These are phyloP conservation scores for Wallacemonas sp. DNA, from an alignment of 208 protist genomes.

Conservation along the genomic window DNA sequence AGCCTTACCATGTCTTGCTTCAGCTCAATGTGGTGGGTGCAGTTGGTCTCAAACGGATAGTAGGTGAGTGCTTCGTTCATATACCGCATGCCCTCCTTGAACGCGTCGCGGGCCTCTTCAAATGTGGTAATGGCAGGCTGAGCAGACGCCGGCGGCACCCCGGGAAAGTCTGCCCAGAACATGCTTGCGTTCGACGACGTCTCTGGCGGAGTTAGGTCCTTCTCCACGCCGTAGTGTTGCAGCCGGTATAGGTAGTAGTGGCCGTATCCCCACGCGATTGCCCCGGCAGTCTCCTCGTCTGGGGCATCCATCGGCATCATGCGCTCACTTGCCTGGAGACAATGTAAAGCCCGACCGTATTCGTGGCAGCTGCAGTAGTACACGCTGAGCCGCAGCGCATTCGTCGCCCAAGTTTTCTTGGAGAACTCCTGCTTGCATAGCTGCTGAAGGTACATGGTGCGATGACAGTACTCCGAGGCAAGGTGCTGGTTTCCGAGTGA, in stretches of 20 bases:
- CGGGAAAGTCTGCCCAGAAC: conserved; percentile 78
- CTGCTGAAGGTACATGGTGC: conserved; percentile 84
- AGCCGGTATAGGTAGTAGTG: conserved; percentile 75
- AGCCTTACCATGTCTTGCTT: conserved; percentile 64
- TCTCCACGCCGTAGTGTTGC: conserved; percentile 49
- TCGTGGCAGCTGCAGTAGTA: conserved; percentile 72
- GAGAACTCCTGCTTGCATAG: conserved; percentile 77
- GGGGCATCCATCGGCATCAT: conserved; percentile 54
- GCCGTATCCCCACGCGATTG: conserved; percentile 72
- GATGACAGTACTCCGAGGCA: conserved; percentile 80
- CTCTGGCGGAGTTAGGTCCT: conserved; percentile 10
- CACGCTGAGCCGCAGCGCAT: conserved; percentile 77
- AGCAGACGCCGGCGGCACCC: conserved; percentile 26
- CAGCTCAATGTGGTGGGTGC: conserved; percentile 85
- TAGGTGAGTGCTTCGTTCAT: conserved; percentile 73
- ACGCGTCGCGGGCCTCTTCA: conserved; percentile 68
- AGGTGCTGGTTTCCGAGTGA: conserved; percentile 33
- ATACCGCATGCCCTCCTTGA: conserved; percentile 64
- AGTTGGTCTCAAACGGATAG: conserved; percentile 79
- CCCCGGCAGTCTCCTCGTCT: conserved; percentile 53
- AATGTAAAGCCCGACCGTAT: conserved; percentile 81
- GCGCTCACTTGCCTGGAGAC: conserved; percentile 71
- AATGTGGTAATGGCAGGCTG: conserved; percentile 53
- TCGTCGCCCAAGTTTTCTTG: conserved; percentile 75
- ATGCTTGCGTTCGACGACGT: background rate